Conservation (phyloP, 192 early-diverging fungal species). For the Backusella mclennaniae region DNA sequence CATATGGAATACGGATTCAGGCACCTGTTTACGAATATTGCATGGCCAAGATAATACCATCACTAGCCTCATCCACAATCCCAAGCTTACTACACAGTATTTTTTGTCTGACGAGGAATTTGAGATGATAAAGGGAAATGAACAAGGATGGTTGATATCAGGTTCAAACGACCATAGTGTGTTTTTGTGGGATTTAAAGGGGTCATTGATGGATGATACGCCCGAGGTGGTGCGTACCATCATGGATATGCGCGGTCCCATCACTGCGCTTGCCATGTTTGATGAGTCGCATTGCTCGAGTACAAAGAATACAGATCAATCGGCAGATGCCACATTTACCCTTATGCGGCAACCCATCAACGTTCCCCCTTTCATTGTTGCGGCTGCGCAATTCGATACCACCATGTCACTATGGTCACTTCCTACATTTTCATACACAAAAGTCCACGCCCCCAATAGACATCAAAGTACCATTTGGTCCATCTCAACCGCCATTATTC, state of each 20-base stretch:
- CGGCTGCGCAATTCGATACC: neutral
- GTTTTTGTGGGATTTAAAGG: slow-evolving; percentile 14
- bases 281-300: neutral
- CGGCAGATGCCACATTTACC: neutral
- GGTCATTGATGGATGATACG: neutral
- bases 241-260: slow-evolving; percentile 13
- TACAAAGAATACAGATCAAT: neutral
- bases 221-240: neutral
- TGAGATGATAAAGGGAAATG: neutral
- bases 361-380: slow-evolving; percentile 12
- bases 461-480: slow-evolving; percentile 19
- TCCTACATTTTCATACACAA: slow-evolving; percentile 6
- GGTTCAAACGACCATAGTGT: slow-evolving; percentile 19
- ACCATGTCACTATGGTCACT: slow-evolving; percentile 8
- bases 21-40: slow-evolving; percentile 4
- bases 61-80: neutral
- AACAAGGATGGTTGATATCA: slow-evolving; percentile 8
- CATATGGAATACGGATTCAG: slow-evolving; percentile 11
- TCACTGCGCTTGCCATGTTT: slow-evolving; percentile 12
- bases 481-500: slow-evolving; percentile 9
- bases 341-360: neutral
- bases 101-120: neutral
- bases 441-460: slow-evolving; percentile 10
- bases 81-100: neutral
- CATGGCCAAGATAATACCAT: slow-evolving; percentile 20